Evolutionary conservation across 73 alveolate genomes (phyloP).

Genomic region (Tetrahymena borealis): DNA sequence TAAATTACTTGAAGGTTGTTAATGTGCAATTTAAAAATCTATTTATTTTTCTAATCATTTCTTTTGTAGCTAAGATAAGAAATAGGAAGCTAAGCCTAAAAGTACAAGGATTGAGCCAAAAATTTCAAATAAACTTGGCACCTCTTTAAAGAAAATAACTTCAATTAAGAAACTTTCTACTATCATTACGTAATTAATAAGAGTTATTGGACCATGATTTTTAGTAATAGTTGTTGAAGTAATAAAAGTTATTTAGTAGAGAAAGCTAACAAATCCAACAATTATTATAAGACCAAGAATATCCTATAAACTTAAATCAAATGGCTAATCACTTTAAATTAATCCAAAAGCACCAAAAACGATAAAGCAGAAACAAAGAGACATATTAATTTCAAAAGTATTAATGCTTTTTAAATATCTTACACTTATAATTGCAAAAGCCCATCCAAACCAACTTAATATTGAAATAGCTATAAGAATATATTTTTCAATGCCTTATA

Average conservation of each 20-base stretch:
- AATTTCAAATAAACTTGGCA: not conserved
- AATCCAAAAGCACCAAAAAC: not conserved
- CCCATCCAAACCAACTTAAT: not conserved
- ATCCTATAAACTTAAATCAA: not conserved
- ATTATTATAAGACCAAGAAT: not conserved
- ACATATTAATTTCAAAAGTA: not conserved
- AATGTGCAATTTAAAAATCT: too few relatives aligned
- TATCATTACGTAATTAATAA: not conserved
- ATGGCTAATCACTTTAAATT: not conserved
- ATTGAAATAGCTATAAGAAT: not conserved
- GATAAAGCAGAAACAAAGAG: not conserved
- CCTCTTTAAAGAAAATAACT: not conserved
- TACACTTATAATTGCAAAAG: not conserved
- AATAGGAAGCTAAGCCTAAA: not conserved
- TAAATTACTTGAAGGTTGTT: too few relatives aligned
- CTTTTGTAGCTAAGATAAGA: not conserved
- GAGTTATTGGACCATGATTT: not conserved
- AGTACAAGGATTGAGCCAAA: not conserved
- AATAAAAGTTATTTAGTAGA: not conserved
- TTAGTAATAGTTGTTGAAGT: not conserved
- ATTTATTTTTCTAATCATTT: not conserved
- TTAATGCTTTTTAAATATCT: not conserved
- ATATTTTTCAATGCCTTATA: not conserved
- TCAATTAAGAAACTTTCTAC: not conserved
- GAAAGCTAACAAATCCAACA: not conserved